A percentile compares a stretch with the other conserved stretches of the same genome.
These are phyloP conservation scores for Bjerkandera adusta DNA, from an alignment of 1,284 basidiomycete genomes.

Conservation along the genomic window DNA sequence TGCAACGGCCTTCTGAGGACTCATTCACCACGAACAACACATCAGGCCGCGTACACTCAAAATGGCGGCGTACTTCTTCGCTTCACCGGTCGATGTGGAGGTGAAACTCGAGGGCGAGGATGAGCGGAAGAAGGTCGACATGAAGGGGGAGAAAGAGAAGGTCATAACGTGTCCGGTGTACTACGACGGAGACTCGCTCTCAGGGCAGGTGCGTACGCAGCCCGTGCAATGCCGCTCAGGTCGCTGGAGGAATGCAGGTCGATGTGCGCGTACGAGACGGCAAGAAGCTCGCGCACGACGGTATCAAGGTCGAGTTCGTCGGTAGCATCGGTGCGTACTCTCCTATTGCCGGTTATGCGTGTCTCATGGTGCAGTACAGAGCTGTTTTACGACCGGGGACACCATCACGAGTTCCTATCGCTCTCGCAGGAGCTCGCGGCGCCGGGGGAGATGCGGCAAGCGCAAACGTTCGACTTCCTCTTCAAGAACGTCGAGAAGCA, in stretches of 20 bases:
- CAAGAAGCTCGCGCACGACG: slow-evolving; percentile 94
- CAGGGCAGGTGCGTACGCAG: slow-evolving; percentile 76
- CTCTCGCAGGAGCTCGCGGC: slow-evolving; percentile 93
- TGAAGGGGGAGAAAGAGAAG: slow-evolving; percentile 79
- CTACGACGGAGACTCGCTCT: slow-evolving; percentile 91
- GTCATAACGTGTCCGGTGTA: slow-evolving; percentile 87
- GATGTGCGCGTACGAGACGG: slow-evolving; percentile 90
- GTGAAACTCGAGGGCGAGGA: slow-evolving; percentile 88
- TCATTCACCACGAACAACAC: too few relatives aligned
- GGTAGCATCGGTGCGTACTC: slow-evolving; percentile 83
- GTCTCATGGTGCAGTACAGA: slow-evolving; percentile 46
- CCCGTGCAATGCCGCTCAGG: background rate
- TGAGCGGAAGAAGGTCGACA: slow-evolving; percentile 74
- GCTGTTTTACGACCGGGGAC: slow-evolving; percentile 94
- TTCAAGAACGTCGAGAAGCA: slow-evolving; percentile 99
- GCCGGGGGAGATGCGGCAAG: slow-evolving; percentile 92
- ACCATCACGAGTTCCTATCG: slow-evolving; percentile 97
- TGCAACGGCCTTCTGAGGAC: too few relatives aligned
- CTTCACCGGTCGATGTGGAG: slow-evolving; percentile 89
- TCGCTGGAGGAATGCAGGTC: slow-evolving; percentile 48
- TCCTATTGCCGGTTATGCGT: background rate
- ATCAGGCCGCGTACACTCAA: too few relatives aligned
- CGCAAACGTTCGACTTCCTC: slow-evolving; percentile 92
- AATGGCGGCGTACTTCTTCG: slow-evolving; percentile 92
- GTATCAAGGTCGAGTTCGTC: slow-evolving; percentile 97